Conservation (phyloP, 345 rosid genomes). For the Turnera subulata region DNA sequence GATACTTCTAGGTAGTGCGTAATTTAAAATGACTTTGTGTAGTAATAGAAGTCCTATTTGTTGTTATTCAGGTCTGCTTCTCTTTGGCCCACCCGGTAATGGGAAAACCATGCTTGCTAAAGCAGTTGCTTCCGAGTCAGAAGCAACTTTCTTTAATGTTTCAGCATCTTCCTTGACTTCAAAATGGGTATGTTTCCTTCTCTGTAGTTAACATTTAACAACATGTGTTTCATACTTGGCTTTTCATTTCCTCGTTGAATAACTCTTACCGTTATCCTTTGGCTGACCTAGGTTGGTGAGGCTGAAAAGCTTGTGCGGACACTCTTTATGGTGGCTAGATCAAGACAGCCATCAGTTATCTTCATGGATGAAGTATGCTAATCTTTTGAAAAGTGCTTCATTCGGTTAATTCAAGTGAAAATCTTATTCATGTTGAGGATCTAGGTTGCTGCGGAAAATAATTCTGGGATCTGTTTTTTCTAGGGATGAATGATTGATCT, state of each 20-base stretch:
- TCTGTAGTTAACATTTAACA: neutral
- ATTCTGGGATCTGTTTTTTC: too few relatives aligned
- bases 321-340: slow-evolving; percentile 82
- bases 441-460: too few relatives aligned
- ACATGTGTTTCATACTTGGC: slow-evolving; percentile 4
- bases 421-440: neutral
- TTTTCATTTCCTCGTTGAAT: neutral
- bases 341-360: slow-evolving; percentile 92
- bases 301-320: slow-evolving; percentile 94
- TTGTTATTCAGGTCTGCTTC: slow-evolving; percentile 67
- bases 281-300: slow-evolving; percentile 74
- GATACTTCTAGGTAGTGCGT: slow-evolving; percentile 1
- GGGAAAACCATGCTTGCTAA: slow-evolving; percentile 99
- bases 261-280: slow-evolving; percentile 4
- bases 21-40: slow-evolving; percentile 9
- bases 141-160: slow-evolving; percentile 93
- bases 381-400: slow-evolving; percentile 12
- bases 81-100: slow-evolving; percentile 98
- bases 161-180: slow-evolving; percentile 95
- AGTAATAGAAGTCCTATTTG: slow-evolving; percentile 1
- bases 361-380: slow-evolving; percentile 87
- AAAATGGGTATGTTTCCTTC: slow-evolving; percentile 64
- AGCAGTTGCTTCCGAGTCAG: slow-evolving; percentile 96
- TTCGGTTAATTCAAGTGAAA: neutral
- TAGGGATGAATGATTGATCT: too few relatives aligned